A percentile compares a stretch with the other conserved stretches of the same genome.
Conservation (phyloP, 345 rosid genomes). For the Abelmoschus esculentus region DNA sequence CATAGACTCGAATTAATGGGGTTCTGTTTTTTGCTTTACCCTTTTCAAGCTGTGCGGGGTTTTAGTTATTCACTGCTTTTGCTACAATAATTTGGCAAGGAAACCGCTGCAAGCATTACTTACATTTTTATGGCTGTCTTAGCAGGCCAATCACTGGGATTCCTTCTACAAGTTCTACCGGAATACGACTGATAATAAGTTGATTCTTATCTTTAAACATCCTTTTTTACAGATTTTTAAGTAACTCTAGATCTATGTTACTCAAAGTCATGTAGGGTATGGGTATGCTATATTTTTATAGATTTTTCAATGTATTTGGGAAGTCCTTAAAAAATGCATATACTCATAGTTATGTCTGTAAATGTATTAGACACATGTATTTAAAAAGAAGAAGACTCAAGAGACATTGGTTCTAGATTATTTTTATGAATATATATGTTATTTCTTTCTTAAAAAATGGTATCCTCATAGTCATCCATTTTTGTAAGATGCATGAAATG, state of each 20-base stretch:
- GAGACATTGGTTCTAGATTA: background rate
- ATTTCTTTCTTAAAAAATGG: background rate
- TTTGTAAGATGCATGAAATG: conserved; percentile 7
- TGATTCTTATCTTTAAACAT: conserved; percentile 18
- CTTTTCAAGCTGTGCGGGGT: background rate
- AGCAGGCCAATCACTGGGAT: conserved; percentile 93
- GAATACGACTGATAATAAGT: conserved; percentile 96
- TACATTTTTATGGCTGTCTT: conserved; percentile 10
- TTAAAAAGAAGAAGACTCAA: too few species aligned
- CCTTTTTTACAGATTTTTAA: conserved; percentile 2
- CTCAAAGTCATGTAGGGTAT: background rate
- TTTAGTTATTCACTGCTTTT: background rate
- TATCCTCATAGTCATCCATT: background rate
- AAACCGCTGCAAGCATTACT: background rate
- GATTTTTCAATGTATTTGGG: background rate
- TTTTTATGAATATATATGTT: background rate
- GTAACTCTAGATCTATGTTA: background rate
- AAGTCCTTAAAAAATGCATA: background rate
- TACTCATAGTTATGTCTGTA: background rate
- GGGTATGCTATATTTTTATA: background rate
- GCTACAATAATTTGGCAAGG: background rate
- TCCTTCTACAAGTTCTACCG: conserved; percentile 78
- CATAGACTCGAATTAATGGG: background rate
- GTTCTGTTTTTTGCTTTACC: background rate
- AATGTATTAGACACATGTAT: too few species aligned